phyloP scores from a whole-genome alignment of 2,329 filamentous ascomycete species.

The Cladosporium oxysporum region DNA sequence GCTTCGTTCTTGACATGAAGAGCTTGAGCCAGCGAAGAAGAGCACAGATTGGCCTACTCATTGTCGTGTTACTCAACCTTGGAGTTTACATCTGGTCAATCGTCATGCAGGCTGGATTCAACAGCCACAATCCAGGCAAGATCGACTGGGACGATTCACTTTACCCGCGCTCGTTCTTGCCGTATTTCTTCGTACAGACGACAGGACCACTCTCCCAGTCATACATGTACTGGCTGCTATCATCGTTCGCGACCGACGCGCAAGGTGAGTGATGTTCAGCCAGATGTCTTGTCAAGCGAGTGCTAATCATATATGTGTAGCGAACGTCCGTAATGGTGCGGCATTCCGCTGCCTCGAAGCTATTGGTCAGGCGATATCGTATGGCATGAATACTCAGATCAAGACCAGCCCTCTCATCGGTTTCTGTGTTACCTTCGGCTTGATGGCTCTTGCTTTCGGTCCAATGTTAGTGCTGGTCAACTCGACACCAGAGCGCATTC shows the following conservation, averaged over 20 bases:
- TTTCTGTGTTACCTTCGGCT: conserved; percentile 42
- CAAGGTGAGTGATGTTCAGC: conserved; percentile 30
- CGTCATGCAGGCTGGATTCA: conserved; percentile 24
- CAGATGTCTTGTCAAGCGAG: conserved; percentile 31
- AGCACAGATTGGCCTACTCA: conserved; percentile 46
- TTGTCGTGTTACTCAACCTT: conserved; percentile 39
- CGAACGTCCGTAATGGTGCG: conserved; percentile 11
- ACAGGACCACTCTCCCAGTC: conserved; percentile 30
- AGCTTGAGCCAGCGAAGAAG: conserved; percentile 58
- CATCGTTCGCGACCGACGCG: conserved; percentile 40
- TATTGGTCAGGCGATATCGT: conserved; percentile 48
- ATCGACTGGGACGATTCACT: conserved; percentile 31
- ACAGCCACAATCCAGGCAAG: conserved; percentile 30
- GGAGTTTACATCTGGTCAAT: conserved; percentile 29
- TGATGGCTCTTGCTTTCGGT: conserved; percentile 36
- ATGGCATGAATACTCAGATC: conserved; percentile 28
- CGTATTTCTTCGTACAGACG: conserved; percentile 30
- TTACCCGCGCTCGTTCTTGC: conserved; percentile 25
- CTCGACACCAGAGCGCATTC: conserved; percentile 36
- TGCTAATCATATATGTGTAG: not conserved
- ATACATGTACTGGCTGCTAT: conserved; percentile 42
- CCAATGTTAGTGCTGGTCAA: conserved; percentile 39
- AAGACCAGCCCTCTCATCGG: conserved; percentile 46
- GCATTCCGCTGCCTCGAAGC: conserved; percentile 41
- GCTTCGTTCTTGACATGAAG: conserved; percentile 64